These are phyloP conservation scores for Podospora bellae-mahoneyi DNA, from an alignment of 495 filamentous ascomycete genomes.

Conservation along the genomic window DNA sequence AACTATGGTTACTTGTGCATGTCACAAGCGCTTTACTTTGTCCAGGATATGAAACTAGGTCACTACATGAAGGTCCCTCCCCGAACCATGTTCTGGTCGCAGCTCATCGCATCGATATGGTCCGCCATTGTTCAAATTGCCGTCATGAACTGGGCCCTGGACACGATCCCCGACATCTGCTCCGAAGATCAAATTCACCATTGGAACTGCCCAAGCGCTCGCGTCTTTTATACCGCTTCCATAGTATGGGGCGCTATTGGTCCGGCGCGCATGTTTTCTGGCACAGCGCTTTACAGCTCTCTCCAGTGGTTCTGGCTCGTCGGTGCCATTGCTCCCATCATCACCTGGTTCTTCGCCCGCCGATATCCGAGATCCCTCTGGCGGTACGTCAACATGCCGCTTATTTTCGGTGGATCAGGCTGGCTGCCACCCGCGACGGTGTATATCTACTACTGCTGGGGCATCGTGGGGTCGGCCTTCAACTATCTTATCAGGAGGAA, in stretches of 20 bases:
- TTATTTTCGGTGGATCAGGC: constrained; percentile 63
- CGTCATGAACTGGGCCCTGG: constrained; percentile 65
- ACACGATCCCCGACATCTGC: constrained; percentile 58
- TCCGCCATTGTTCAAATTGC: constrained; percentile 63
- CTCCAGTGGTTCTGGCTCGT: constrained; percentile 68
- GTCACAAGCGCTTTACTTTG: constrained; percentile 48
- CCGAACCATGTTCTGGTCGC: constrained; percentile 61
- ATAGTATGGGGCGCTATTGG: constrained; percentile 53
- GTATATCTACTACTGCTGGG: constrained; percentile 66
- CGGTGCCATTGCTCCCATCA: constrained; percentile 56
- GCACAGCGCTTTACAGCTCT: constrained; percentile 58
- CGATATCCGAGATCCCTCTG: constrained; percentile 53
- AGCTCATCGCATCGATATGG: constrained; percentile 60
- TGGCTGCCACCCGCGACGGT: constrained; percentile 63
- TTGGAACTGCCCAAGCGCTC: constrained; percentile 62
- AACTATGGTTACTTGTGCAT: constrained; percentile 68
- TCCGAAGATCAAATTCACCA: constrained; percentile 51
- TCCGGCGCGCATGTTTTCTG: constrained; percentile 56
- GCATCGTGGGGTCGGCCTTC: constrained; percentile 63
- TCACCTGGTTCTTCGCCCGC: constrained; percentile 59
- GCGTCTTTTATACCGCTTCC: constrained; percentile 61
- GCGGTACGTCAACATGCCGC: constrained; percentile 62
- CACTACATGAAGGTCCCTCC: constrained; percentile 72
- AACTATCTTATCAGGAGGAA: constrained; percentile 62
- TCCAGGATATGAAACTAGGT: constrained; percentile 55